These are phyloP conservation scores for Martensiomyces pterosporus DNA, from an alignment of 192 early-diverging fungal species.

Conservation along the genomic window DNA sequence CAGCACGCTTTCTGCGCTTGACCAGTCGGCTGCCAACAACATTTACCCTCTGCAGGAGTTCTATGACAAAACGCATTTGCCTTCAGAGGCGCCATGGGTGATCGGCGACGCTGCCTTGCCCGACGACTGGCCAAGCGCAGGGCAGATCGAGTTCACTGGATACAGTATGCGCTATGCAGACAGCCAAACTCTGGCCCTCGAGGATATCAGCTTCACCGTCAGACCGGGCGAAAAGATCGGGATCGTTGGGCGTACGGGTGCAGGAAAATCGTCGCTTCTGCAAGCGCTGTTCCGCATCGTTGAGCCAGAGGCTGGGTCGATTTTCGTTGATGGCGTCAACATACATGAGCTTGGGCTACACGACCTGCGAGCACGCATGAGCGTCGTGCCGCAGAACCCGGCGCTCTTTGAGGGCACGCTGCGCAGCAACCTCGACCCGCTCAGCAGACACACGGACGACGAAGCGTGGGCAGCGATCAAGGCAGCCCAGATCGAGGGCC, in stretches of 20 bases:
- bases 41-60: constrained; percentile 10
- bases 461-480: constrained; percentile 65
- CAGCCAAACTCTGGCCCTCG: constrained; percentile 32
- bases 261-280: constrained; percentile 78
- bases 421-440: constrained; percentile 84
- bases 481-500: constrained; percentile 56
- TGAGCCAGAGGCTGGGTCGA: constrained; percentile 62
- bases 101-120: not conserved
- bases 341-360: constrained; percentile 63
- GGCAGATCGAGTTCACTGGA: constrained; percentile 11
- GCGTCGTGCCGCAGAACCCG: constrained; percentile 76
- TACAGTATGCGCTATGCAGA: constrained; percentile 19
- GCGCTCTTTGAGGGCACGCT: constrained; percentile 48
- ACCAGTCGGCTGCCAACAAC: constrained; percentile 6
- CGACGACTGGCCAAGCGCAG: constrained; percentile 5
- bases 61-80: constrained; percentile 6
- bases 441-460: constrained; percentile 65
- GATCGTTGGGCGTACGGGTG: constrained; percentile 57
- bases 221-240: constrained; percentile 44
- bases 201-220: constrained; percentile 44
- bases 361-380: constrained; percentile 68
- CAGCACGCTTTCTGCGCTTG: constrained; percentile 3
- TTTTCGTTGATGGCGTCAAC: constrained; percentile 72
- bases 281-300: constrained; percentile 76
- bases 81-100: constrained; percentile 9